Base-by-base conservation (phyloP, 2,329 filamentous ascomycete genomes). In the Sphaerostilbella broomeana region DNA sequence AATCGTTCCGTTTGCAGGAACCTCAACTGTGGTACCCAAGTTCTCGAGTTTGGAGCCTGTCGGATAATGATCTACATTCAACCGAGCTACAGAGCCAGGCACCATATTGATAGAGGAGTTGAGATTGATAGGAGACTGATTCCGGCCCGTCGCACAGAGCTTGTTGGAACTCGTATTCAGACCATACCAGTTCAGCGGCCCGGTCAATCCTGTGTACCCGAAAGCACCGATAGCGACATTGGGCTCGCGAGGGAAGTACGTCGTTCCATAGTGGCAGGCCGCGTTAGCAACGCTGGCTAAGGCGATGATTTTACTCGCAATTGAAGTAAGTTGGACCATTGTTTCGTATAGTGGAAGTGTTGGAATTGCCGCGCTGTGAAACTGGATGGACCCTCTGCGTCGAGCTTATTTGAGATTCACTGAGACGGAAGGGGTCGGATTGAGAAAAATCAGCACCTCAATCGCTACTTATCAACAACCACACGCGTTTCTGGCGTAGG, bases 51-150 rank as follows among this genome's bases (percentile, higher is more conserved):
- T 62, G 30, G 65, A 61, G 4, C 58, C 65, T 31, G 51, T 44
- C 16, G 50, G 51, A 12, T 54, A 45, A 47, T 50, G 57, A 16
- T 64, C 58, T 29, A 75, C 58, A 28, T 58, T 44, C 47, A 61
- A 47, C 0, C 44, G 35, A 12, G 70, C 51, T 11, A 50, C 48
- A 1, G 50, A 47, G 38, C 65, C 62, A 46, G 50, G 38, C 5
- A 54, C 40, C 2, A 45, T 34, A 4, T 34, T 47, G 58, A 51
- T 65, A 49, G 49, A 36, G 1, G 46, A 30, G 5, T 47, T 59
- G 46, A 79, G 56, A 53, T 76, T 68, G 54, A 79, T 76, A 38
- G 75, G 75, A 1, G 73, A 77, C 54, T 79, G 75, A 37, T 63
- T 56, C 11, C 48, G 62, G 24, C 75, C 73, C 3, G 52, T 57